phyloP scores from a whole-genome alignment of 331 rosid genomes.

The Saraca asoca region DNA sequence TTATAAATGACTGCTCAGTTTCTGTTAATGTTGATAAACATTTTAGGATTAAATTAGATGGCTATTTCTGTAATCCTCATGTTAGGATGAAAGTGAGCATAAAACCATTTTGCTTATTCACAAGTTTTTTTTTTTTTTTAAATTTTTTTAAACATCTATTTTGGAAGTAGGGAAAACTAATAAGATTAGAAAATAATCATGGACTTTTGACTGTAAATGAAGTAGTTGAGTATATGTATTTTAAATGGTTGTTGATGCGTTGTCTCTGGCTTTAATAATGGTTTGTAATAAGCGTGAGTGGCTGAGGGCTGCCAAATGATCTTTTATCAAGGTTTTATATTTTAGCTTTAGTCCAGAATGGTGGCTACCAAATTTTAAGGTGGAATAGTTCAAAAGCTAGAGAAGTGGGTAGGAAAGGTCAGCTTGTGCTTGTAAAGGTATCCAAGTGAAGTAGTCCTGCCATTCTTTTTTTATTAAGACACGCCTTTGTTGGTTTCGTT shows the following conservation, averaged over 20 bases:
- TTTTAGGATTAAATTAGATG: slow-evolving; percentile 10
- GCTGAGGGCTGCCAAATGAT: slow-evolving; percentile 13
- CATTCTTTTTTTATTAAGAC: slow-evolving; percentile 6
- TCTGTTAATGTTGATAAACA: background rate
- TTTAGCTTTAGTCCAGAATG: slow-evolving; percentile 26
- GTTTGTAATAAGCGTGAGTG: background rate
- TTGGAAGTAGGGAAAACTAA: slow-evolving; percentile 19
- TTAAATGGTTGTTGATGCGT: no score
- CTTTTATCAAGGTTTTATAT: slow-evolving; percentile 15
- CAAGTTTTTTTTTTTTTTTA: no score
- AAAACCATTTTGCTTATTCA: no score
- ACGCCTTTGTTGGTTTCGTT: slow-evolving; percentile 26
- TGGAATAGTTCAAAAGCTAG: slow-evolving; percentile 26
- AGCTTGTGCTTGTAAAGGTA: slow-evolving; percentile 28
- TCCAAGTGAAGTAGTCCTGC: slow-evolving; percentile 14
- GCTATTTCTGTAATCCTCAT: no score
- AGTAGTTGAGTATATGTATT: background rate
- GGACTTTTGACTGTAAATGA: background rate
- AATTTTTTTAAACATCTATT: no score
- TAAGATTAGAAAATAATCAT: background rate
- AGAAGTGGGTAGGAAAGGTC: slow-evolving; percentile 32
- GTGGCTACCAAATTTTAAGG: slow-evolving; percentile 32
- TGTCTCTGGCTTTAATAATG: background rate
- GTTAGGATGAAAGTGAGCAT: no score
- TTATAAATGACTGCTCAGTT: background rate